phyloP scores from a whole-genome alignment of 2,329 filamentous ascomycete genomes.

The Xylaria sp. region DNA sequence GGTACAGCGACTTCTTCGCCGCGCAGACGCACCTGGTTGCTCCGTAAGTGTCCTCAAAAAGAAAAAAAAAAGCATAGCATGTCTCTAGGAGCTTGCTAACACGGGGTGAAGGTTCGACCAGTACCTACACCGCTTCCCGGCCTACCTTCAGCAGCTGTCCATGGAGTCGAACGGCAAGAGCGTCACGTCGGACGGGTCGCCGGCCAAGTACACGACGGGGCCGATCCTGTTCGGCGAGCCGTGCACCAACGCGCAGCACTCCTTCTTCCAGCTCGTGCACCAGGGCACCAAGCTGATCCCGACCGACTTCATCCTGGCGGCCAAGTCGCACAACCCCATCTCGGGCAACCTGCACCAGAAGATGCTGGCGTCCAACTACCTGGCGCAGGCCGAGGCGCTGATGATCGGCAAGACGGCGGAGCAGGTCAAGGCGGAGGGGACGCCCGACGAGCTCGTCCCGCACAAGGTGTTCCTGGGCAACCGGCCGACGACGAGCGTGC shows the following conservation, averaged over 20 bases:
- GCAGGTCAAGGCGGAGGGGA: slow-evolving; percentile 75
- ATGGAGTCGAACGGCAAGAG: slow-evolving; percentile 99
- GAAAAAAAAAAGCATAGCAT: neutral
- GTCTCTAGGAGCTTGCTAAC: slow-evolving; percentile 2
- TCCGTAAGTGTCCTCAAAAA: slow-evolving; percentile 63
- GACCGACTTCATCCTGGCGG: slow-evolving; percentile 95
- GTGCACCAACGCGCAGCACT: slow-evolving; percentile 98
- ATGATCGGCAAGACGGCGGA: slow-evolving; percentile 90
- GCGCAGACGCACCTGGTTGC: slow-evolving; percentile 97
- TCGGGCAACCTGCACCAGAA: slow-evolving; percentile 93
- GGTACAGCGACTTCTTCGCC: slow-evolving; percentile 99
- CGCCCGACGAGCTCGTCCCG: slow-evolving; percentile 76
- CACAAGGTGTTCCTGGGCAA: slow-evolving; percentile 99
- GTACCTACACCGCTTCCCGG: slow-evolving; percentile 98
- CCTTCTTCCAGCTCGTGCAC: slow-evolving; percentile 99
- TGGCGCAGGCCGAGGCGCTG: slow-evolving; percentile 83
- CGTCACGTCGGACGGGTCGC: slow-evolving; percentile 83
- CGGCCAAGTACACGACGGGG: slow-evolving; percentile 97
- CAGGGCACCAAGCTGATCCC: slow-evolving; percentile 99
- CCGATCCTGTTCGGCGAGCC: slow-evolving; percentile 97
- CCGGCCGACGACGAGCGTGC: slow-evolving; percentile 92
- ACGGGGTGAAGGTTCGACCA: slow-evolving; percentile 78
- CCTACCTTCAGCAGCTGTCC: slow-evolving; percentile 97
- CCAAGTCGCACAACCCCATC: slow-evolving; percentile 95
- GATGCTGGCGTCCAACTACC: slow-evolving; percentile 92